Evolutionary conservation across 2,329 filamentous ascomycete species (phyloP).

Genomic region (Metarhizium album): DNA sequence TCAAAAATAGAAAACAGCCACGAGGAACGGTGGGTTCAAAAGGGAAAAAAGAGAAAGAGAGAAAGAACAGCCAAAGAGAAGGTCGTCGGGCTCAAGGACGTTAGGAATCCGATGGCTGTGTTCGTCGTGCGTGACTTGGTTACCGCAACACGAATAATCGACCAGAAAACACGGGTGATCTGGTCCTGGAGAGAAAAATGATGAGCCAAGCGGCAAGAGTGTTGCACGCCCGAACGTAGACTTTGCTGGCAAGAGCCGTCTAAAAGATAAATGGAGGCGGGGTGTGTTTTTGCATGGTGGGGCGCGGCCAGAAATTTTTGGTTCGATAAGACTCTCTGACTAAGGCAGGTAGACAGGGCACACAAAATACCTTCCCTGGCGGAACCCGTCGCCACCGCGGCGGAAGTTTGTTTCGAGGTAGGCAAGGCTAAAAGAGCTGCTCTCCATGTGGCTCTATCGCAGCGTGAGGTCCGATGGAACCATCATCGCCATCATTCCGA

Average conservation of each 20-base stretch:
- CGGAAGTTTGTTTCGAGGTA: background rate
- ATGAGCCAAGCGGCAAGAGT: slow-evolving; percentile 12
- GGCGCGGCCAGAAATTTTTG: slow-evolving; percentile 26
- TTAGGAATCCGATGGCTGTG: background rate
- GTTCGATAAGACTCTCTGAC: slow-evolving; percentile 13
- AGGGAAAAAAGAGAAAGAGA: too few relatives aligned
- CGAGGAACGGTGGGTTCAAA: slow-evolving; percentile 7
- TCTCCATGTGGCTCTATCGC: background rate
- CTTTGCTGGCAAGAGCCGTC: slow-evolving; percentile 3
- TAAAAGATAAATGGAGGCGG: slow-evolving; percentile 20
- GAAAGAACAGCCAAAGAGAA: background rate
- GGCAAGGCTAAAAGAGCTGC: background rate
- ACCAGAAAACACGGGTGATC: slow-evolving; percentile 5
- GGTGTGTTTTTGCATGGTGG: slow-evolving; percentile 31
- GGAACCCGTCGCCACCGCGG: background rate
- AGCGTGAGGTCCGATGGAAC: background rate
- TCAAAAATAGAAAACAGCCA: background rate
- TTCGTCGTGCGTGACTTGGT: background rate
- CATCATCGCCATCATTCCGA: background rate
- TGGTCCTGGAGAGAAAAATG: slow-evolving; percentile 8
- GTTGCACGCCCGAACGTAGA: slow-evolving; percentile 1
- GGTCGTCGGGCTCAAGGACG: background rate
- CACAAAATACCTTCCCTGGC: slow-evolving; percentile 1
- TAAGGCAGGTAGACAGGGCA: slow-evolving; percentile 17
- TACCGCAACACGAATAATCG: background rate